Evolutionary conservation across 2,329 filamentous ascomycete species (phyloP).

Genomic region (Monosporascus sp.): DNA sequence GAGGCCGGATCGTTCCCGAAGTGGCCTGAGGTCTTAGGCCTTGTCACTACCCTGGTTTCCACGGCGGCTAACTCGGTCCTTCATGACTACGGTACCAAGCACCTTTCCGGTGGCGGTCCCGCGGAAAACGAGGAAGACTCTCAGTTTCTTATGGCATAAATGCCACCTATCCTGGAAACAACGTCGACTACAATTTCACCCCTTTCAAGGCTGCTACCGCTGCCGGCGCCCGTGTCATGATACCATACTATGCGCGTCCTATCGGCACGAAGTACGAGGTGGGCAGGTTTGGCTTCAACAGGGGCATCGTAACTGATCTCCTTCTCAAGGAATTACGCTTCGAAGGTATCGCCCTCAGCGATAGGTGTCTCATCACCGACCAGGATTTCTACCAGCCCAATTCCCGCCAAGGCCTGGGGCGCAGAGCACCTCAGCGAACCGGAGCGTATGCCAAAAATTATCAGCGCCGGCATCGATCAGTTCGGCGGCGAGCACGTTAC

Average conservation of each 20-base stretch:
- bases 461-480: constrained; percentile 48
- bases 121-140: constrained; percentile 46
- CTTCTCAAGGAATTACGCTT: constrained; percentile 43
- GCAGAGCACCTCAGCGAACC: constrained; percentile 38
- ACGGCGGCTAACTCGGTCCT: constrained; percentile 37
- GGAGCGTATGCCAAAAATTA: constrained; percentile 35
- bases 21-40: constrained; percentile 46
- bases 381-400: constrained; percentile 32
- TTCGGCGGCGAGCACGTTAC: constrained; percentile 44
- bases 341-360: constrained; percentile 45
- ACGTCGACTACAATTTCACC: constrained; percentile 44
- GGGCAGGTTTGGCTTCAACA: constrained; percentile 48
- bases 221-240: constrained; percentile 45
- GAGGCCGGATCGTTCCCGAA: constrained; percentile 39
- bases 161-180: constrained; percentile 43
- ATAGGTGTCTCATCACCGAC: constrained; percentile 49
- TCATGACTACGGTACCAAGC: constrained; percentile 45
- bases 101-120: constrained; percentile 48
- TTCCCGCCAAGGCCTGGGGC: constrained; percentile 46
- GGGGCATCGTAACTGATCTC: constrained; percentile 43
- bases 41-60: constrained; percentile 44
- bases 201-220: constrained; percentile 46
- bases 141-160: constrained; percentile 46
- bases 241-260: constrained; percentile 46
- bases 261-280: constrained; percentile 41